Percentiles rank a stretch among this genome's conserved stretches.
phyloP scores from a whole-genome alignment of 208 protist genomes.

The Crithidia bombi region DNA sequence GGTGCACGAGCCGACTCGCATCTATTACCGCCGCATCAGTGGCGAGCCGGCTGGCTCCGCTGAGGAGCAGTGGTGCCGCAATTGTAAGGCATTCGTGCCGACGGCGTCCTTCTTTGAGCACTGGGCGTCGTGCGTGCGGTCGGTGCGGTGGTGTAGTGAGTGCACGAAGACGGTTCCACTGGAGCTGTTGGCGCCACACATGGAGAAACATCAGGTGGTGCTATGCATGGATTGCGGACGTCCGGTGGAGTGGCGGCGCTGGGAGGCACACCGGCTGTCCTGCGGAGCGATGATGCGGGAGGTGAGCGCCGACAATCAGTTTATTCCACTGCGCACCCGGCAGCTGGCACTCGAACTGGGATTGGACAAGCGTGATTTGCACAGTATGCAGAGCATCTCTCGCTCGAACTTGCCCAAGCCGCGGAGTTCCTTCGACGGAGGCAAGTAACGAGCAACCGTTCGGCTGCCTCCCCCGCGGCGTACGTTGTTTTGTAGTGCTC shows the following conservation, averaged over 20 bases:
- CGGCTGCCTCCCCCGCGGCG: no score
- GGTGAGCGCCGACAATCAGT: slow-evolving; percentile 87
- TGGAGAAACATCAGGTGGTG: slow-evolving; percentile 91
- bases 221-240: slow-evolving; percentile 89
- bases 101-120: slow-evolving; percentile 71
- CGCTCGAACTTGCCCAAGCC: slow-evolving; percentile 68
- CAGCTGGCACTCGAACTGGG: slow-evolving; percentile 87
- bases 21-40: slow-evolving; percentile 83
- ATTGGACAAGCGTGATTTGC: slow-evolving; percentile 88
- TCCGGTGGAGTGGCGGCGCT: slow-evolving; percentile 88
- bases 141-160: slow-evolving; percentile 87
- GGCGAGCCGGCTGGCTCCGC: slow-evolving; percentile 46
- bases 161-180: slow-evolving; percentile 83
- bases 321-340: slow-evolving; percentile 84
- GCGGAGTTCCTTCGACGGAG: background rate
- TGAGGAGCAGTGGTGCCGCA: slow-evolving; percentile 88
- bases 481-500: no score
- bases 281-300: slow-evolving; percentile 90
- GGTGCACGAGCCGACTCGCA: slow-evolving; percentile 90
- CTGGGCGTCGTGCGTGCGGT: slow-evolving; percentile 73
- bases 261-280: slow-evolving; percentile 88
- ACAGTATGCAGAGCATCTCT: slow-evolving; percentile 76
- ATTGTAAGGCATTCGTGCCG: slow-evolving; percentile 88
- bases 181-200: slow-evolving; percentile 80
- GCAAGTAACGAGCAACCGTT: no score